Percentiles rank a stretch among this genome's conserved stretches.
Evolutionary conservation across 1,284 basidiomycete genomes (phyloP).

Genomic region (Trichosporon coremiiforme): DNA sequence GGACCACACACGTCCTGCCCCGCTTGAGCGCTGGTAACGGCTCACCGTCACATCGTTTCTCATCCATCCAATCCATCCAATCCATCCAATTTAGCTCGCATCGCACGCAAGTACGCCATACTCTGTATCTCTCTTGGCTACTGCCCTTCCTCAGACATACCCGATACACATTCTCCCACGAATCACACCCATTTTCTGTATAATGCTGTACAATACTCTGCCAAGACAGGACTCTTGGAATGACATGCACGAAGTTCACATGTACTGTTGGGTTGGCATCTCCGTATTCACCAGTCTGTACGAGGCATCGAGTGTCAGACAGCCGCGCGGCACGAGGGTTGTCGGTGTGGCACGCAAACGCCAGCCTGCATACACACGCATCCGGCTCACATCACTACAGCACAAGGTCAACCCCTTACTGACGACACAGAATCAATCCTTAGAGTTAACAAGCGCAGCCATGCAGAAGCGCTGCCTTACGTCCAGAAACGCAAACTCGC

Average conservation of each 20-base stretch:
- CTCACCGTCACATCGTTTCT: neutral
- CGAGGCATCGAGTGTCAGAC: too few species aligned
- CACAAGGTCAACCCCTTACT: too few species aligned
- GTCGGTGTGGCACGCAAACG: too few species aligned
- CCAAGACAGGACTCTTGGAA: neutral
- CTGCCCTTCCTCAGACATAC: neutral
- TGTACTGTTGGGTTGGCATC: neutral
- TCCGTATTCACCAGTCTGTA: too few species aligned
- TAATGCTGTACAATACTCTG: neutral
- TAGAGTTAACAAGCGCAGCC: too few species aligned
- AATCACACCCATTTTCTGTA: neutral
- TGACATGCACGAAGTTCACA: conserved; percentile 11
- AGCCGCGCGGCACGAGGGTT: too few species aligned
- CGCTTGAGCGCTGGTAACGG: conserved; percentile 7
- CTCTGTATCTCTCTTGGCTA: neutral
- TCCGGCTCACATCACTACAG: too few species aligned
- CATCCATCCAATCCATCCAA: neutral
- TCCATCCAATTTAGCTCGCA: neutral
- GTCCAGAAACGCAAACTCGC: neutral
- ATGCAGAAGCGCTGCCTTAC: too few species aligned
- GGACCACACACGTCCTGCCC: neutral
- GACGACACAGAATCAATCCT: too few species aligned
- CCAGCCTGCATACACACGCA: too few species aligned
- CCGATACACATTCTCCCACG: neutral
- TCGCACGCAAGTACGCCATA: neutral